These are phyloP conservation scores for Mucor mucedo DNA, from an alignment of 371 early-diverging fungal genomes.

Conservation along the genomic window DNA sequence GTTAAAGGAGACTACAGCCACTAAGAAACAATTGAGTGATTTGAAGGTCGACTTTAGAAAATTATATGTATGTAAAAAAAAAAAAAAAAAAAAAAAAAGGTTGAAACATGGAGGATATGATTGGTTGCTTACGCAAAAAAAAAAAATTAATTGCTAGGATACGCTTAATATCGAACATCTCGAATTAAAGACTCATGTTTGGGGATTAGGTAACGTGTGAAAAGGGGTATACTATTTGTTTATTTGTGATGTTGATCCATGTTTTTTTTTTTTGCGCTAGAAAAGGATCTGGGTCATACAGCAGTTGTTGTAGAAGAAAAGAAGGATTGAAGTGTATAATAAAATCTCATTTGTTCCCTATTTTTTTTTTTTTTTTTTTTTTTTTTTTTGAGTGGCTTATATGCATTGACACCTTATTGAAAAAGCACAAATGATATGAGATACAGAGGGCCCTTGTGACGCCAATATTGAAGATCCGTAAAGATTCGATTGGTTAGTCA, in stretches of 20 bases:
- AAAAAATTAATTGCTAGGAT: constrained; percentile 45
- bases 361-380: not conserved
- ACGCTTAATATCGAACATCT: constrained; percentile 74
- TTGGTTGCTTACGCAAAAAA: not conserved
- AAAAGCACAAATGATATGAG: constrained; percentile 3
- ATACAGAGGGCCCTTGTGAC: not conserved
- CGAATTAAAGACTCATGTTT: constrained; percentile 77
- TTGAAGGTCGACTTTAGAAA: constrained; percentile 69
- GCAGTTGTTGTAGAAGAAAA: not conserved
- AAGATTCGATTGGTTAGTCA: constrained; percentile 3
- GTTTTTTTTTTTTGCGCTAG: not conserved
- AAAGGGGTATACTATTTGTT: too few relatives aligned
- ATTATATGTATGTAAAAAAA: constrained; percentile 55
- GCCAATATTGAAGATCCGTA: not conserved
- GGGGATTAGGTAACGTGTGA: constrained; percentile 62
- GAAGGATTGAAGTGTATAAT: constrained; percentile 1
- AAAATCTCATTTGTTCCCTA: not conserved
- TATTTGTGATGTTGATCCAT: too few relatives aligned
- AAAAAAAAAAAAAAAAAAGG: too few relatives aligned
- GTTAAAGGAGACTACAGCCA: constrained; percentile 64
- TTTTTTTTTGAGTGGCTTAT: constrained; percentile 5
- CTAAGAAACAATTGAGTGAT: constrained; percentile 70
- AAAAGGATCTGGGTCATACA: constrained; percentile 20
- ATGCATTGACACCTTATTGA: not conserved
- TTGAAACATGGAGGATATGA: not conserved